phyloP scores from a whole-genome alignment of 1,284 basidiomycete species.

The Apiotrichum siamense region DNA sequence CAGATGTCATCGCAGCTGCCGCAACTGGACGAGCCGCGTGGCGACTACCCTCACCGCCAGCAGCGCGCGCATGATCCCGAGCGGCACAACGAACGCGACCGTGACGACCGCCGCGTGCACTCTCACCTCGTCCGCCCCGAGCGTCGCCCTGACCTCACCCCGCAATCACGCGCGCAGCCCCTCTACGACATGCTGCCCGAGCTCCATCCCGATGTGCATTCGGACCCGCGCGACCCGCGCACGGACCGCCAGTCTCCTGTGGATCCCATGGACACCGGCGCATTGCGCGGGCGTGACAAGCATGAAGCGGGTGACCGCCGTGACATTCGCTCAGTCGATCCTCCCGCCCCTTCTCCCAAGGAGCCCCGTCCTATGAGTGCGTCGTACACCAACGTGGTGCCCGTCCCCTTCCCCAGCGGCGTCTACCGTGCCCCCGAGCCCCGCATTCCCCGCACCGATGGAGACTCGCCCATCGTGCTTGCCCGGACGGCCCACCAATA shows the following conservation, averaged over 20 bases:
- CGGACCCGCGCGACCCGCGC: not conserved
- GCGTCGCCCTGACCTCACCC: not conserved
- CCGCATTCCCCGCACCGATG: conserved; percentile 1
- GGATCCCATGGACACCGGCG: too few relatives aligned
- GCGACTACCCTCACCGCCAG: not conserved
- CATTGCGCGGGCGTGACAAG: too few relatives aligned
- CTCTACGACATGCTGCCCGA: not conserved
- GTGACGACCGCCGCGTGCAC: not conserved
- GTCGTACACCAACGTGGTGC: conserved; percentile 8
- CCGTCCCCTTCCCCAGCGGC: conserved; percentile 10
- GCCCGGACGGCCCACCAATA: conserved; percentile 1
- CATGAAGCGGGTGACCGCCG: not conserved
- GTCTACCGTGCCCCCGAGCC: conserved; percentile 9
- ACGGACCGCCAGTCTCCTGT: too few relatives aligned
- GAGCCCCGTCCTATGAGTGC: too few relatives aligned
- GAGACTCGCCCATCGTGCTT: conserved; percentile 3
- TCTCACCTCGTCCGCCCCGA: not conserved
- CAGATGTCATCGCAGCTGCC: not conserved
- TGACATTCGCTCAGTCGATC: not conserved
- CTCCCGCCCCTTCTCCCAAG: not conserved
- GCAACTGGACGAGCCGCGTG: not conserved
- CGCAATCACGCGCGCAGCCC: too few relatives aligned
- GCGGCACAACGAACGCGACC: not conserved
- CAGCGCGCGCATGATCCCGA: not conserved
- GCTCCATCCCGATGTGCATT: not conserved